Evolutionary conservation across 257 asterid species (phyloP), one percentile per base, ranked within the genome.

Genomic region (Jacaranda copaia): DNA sequence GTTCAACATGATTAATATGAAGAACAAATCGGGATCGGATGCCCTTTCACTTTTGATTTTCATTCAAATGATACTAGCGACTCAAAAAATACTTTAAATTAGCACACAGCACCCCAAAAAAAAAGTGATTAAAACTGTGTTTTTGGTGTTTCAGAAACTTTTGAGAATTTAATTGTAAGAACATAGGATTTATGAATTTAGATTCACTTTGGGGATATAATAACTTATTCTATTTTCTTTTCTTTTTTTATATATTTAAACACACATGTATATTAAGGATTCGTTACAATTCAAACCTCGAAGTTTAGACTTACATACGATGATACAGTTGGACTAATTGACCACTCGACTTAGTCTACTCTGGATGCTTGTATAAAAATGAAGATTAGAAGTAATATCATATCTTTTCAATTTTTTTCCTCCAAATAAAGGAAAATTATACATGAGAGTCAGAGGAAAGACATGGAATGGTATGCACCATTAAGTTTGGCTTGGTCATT

Each of bases 401-500:
- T 0, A 25, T 35, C 15, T 69, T 43, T 7, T 53, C 3, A 52
- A 48, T 14, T 35, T 3, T 53, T 32, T 36, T 70, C 52, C 40
- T 59, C 65, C 3, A 60, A 25, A 12, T n/a, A 8, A 51, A 46
- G 32, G 18, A 63, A 16, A 11, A 52, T 32, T 14, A 59, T 59
- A 4, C 12, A 32, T 20, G 15, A 18, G 12, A 12, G 61, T 25
- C 43, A 19, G n/a, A 38, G 12, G 7, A 43, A 43, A 40, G 20
- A 13, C 66, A 66, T 46, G 55, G 46, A 52, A 40, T 67, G 52
- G 67, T 32, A 53, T 53, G 19, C 15, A 59, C 56, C 72, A 45
- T 58, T 38, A 58, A 53, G 61, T 48, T 56, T 25, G 68, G 61
- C 45, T 43, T 42, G 43, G 59, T 70, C 76, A 5, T 8, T 69